These are phyloP conservation scores for Aureobasidium vineae DNA, from an alignment of 2,329 filamentous ascomycete genomes.

Conservation along the genomic window DNA sequence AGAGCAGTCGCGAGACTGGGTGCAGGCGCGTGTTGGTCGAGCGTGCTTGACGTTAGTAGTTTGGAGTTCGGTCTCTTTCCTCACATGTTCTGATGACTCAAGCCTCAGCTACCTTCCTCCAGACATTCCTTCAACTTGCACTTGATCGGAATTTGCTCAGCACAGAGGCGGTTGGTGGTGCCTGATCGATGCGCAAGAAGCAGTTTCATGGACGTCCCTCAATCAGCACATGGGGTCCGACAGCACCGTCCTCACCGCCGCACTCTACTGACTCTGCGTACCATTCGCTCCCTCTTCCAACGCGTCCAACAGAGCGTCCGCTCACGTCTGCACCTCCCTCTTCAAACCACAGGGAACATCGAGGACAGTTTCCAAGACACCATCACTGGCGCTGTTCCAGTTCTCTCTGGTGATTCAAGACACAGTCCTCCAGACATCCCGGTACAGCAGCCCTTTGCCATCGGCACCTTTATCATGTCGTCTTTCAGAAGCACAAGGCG, in stretches of 20 bases:
- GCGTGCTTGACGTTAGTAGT: neutral
- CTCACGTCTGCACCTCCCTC: slow-evolving; percentile 4
- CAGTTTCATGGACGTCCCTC: slow-evolving; percentile 1
- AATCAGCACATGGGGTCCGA: slow-evolving; percentile 3
- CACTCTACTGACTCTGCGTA: neutral
- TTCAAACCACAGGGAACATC: neutral
- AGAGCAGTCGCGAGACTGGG: neutral
- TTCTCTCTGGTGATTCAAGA: neutral
- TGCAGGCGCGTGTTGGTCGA: neutral
- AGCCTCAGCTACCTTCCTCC: neutral
- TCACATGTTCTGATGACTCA: neutral
- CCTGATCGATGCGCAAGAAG: neutral
- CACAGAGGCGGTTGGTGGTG: neutral
- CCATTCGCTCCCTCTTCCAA: neutral
- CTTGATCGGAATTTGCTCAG: neutral
- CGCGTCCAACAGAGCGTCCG: slow-evolving; percentile 1
- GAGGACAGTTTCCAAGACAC: neutral
- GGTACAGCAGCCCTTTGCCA: neutral
- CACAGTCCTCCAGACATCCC: neutral
- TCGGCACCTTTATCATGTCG: slow-evolving; percentile 18
- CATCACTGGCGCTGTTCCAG: neutral
- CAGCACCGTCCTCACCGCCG: neutral
- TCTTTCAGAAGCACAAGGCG: neutral
- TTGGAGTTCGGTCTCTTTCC: neutral
- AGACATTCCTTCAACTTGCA: neutral